These are phyloP conservation scores for Aspergillus felis DNA, from an alignment of 2,329 filamentous ascomycete species.

Conservation along the genomic window DNA sequence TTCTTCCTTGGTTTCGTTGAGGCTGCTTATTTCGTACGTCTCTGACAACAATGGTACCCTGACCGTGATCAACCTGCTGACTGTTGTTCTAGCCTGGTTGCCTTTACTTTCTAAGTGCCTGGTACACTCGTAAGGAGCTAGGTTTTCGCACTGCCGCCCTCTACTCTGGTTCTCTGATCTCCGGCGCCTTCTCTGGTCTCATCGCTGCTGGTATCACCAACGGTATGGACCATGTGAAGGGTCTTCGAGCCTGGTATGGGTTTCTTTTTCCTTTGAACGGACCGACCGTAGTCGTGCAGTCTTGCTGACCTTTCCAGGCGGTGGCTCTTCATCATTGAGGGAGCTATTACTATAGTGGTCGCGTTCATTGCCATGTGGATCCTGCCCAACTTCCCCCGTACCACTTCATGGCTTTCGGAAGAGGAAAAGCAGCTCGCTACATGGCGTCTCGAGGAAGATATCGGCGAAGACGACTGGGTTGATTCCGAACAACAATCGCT, in stretches of 20 bases:
- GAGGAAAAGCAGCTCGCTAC: conserved; percentile 56
- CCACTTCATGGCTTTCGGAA: conserved; percentile 56
- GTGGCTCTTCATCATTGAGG: conserved; percentile 69
- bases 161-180: conserved; percentile 63
- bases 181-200: conserved; percentile 67
- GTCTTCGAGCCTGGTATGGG: conserved; percentile 55
- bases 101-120: conserved; percentile 46
- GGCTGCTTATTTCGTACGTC: conserved; percentile 42
- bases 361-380: conserved; percentile 57
- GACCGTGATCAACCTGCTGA: conserved; percentile 23
- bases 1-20: conserved; percentile 43
- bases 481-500: conserved; percentile 52
- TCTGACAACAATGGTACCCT: neutral
- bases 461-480: conserved; percentile 62
- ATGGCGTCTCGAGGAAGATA: conserved; percentile 61
- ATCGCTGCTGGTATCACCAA: conserved; percentile 62
- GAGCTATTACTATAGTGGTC: conserved; percentile 59
- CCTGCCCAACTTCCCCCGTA: conserved; percentile 65
- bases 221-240: conserved; percentile 56
- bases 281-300: neutral
- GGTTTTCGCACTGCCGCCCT: conserved; percentile 46
- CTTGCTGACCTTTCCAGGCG: conserved; percentile 29
- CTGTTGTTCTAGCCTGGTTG: conserved; percentile 52
- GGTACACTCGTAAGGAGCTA: conserved; percentile 66
- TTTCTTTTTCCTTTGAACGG: conserved; percentile 3